Conservation (phyloP, 345 rosid species). For the Rhodomyrtus tomentosa region DNA sequence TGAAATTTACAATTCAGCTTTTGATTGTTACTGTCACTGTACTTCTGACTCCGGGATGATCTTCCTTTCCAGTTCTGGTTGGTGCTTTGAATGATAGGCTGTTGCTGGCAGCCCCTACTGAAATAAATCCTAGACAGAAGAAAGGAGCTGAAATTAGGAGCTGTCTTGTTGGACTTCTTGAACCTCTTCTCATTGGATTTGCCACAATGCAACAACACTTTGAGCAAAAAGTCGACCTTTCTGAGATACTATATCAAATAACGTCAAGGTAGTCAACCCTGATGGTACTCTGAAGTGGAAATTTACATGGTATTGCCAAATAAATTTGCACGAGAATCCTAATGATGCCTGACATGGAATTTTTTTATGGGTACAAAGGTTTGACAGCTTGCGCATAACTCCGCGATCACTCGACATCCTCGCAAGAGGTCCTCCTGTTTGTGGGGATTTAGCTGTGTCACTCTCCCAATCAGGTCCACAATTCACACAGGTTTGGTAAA, state of each 20-base stretch:
- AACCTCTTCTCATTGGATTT: slow-evolving; percentile 97
- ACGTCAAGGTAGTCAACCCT: slow-evolving; percentile 55
- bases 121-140: slow-evolving; percentile 80
- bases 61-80: slow-evolving; percentile 49
- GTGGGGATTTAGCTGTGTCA: slow-evolving; percentile 97
- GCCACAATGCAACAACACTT: slow-evolving; percentile 93
- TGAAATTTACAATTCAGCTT: not conserved
- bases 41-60: slow-evolving; percentile 5
- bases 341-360: slow-evolving; percentile 8
- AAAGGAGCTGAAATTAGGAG: slow-evolving; percentile 80
- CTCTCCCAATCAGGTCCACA: slow-evolving; percentile 96
- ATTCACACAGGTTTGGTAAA: slow-evolving; percentile 71
- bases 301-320: not conserved
- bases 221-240: slow-evolving; percentile 87
- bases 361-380: slow-evolving; percentile 33
- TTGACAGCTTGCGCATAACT: slow-evolving; percentile 92
- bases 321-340: not conserved
- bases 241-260: slow-evolving; percentile 88
- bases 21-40: slow-evolving; percentile 1
- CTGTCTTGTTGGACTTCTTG: slow-evolving; percentile 93
- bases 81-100: slow-evolving; percentile 94
- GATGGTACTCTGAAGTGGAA: not conserved
- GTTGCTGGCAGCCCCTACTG: slow-evolving; percentile 75
- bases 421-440: slow-evolving; percentile 81
- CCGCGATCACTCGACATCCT: slow-evolving; percentile 93